Base-by-base conservation (phyloP, 495 filamentous ascomycete genomes). In the Aspergillus cavernicola region DNA sequence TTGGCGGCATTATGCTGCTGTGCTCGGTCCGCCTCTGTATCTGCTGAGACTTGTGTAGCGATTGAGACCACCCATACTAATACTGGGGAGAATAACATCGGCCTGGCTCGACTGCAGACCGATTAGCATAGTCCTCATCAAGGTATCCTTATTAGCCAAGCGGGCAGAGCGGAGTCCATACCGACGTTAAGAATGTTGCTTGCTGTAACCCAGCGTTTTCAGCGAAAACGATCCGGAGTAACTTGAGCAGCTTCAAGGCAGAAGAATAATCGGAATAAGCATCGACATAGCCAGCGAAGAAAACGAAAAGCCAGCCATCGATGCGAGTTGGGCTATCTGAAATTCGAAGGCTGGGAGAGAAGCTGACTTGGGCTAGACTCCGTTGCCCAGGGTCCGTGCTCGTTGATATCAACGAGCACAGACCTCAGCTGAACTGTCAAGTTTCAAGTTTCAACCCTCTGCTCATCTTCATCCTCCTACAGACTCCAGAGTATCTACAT, bases 1-100 rank as follows among this genome's bases (percentile, higher is more conserved):
- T 65, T 50, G 8, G 62, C 60, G 4, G 47, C 62, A 62, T 70
- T 61, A 45, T 49, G 71, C 13, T 54, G 63, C 6, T 61, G 45
- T 16, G 63, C 44, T 18, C 19, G 20, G 16, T 58, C 31, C 16
- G 31, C 31, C 4, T 52, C 52, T 18, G 42, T 28, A 24, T 44
- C 36, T 44, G 55, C 59, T 26, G 45, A 44, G 13, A 32, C 50
- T 19, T 44, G 45, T 31, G 35, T 35, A n/a, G 55, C 37, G 28
- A 58, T 43, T 33, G 50, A 49, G 16, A 50, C 40, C 15, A 38
- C 44, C 22, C 44, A 41, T 22, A 43, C 18, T 31, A 58, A 22
- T 35, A 58, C 24, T 2, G 50, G 24, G 32, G 43, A 11, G 38
- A 58, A 28, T 15, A 58, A 43, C 56, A 58, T 58, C 33, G 37